phyloP scores from a whole-genome alignment of 1,139 yeast species.

The Ashbya aceris region DNA sequence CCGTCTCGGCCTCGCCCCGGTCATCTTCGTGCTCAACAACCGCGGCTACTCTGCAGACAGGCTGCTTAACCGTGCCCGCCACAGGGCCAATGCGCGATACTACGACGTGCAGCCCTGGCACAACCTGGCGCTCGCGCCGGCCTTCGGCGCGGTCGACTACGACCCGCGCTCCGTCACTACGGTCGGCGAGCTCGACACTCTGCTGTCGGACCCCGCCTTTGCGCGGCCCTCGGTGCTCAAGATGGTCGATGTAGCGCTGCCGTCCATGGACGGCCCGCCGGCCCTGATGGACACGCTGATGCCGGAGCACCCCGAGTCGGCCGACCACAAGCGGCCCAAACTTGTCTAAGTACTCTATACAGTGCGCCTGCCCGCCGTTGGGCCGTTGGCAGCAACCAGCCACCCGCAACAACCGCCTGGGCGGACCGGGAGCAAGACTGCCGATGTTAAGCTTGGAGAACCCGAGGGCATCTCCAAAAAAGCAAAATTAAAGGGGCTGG shows the following conservation, averaged over 20 bases:
- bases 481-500: too few species aligned
- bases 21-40: slow-evolving; percentile 72
- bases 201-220: slow-evolving; percentile 41
- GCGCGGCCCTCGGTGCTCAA: slow-evolving; percentile 55
- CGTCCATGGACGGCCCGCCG: slow-evolving; percentile 73
- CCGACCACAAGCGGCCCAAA: background rate
- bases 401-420: too few species aligned
- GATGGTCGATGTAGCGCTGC: slow-evolving; percentile 68
- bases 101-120: slow-evolving; percentile 82
- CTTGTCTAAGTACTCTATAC: background rate
- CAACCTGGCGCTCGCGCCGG: slow-evolving; percentile 52
- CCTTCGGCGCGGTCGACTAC: slow-evolving; percentile 62
- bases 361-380: too few species aligned
- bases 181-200: slow-evolving; percentile 38
- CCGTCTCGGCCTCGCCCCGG: slow-evolving; percentile 67
- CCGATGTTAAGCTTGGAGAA: too few species aligned
- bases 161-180: slow-evolving; percentile 48
- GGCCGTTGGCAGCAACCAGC: too few species aligned
- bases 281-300: slow-evolving; percentile 53
- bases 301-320: background rate
- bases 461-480: too few species aligned
- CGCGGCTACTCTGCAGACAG: slow-evolving; percentile 85
- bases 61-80: slow-evolving; percentile 53
- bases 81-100: slow-evolving; percentile 56
- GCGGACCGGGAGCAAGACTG: too few species aligned